Conservation (phyloP, 331 rosid species). For the Spiraea crenata region DNA sequence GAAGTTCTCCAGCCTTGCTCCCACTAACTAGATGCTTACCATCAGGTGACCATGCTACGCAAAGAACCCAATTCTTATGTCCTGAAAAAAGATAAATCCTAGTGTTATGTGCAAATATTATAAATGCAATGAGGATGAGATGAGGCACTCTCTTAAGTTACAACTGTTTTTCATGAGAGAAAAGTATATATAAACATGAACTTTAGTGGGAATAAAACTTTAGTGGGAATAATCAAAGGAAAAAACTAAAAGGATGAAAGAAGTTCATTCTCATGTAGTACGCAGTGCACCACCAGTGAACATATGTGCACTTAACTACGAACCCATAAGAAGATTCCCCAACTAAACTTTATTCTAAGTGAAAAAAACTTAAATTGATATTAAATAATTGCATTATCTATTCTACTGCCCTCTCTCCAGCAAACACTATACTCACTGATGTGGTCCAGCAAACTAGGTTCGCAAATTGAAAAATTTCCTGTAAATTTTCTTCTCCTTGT, state of each 20-base stretch:
- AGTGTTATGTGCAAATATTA: conserved; percentile 13
- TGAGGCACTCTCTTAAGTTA: not conserved
- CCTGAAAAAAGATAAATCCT: conserved; percentile 44
- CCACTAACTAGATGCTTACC: conserved; percentile 94
- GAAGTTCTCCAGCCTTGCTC: conserved; percentile 87
- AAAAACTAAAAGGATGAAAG: not conserved
- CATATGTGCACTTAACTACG: conserved; percentile 5
- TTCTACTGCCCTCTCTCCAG: too few relatives aligned
- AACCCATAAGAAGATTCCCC: too few relatives aligned
- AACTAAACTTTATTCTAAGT: too few relatives aligned
- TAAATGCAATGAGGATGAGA: not conserved
- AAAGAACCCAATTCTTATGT: conserved; percentile 92
- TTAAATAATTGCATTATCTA: not conserved
- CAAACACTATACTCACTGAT: not conserved
- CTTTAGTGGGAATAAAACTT: too few relatives aligned
- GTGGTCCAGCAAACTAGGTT: not conserved
- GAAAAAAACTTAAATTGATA: too few relatives aligned
- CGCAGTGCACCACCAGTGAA: not conserved
- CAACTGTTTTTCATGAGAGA: not conserved
- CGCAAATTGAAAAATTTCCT: not conserved
- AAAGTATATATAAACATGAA: not conserved
- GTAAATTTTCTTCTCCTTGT: not conserved
- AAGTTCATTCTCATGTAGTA: not conserved
- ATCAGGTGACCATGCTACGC: conserved; percentile 95
- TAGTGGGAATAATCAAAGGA: not conserved